phyloP scores from a whole-genome alignment of 805 yeast species.

The Kodamaea jinghongensis region DNA sequence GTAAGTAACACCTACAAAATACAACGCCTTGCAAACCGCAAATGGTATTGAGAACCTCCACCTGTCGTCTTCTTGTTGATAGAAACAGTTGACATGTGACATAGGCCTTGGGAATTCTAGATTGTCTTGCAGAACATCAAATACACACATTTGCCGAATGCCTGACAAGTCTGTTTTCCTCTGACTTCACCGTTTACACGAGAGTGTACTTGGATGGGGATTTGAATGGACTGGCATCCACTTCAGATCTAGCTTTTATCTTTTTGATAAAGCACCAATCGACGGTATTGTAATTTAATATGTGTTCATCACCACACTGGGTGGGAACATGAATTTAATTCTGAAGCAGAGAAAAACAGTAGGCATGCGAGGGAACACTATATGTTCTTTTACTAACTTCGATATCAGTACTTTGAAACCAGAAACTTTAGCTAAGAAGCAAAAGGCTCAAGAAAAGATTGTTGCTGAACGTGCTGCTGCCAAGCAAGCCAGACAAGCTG shows the following conservation, averaged over 20 bases:
- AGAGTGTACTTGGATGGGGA: conserved; percentile 20
- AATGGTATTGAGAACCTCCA: conserved; percentile 1
- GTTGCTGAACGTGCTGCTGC: conserved; percentile 78
- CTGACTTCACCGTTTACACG: conserved; percentile 26
- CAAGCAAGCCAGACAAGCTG: conserved; percentile 73
- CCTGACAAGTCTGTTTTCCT: conserved; percentile 45
- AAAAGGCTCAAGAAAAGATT: conserved; percentile 74
- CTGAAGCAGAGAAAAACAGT: not conserved
- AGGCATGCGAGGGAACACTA: too few species aligned
- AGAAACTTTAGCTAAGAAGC: conserved; percentile 83
- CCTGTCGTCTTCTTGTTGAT: conserved; percentile 3
- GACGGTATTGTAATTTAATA: conserved; percentile 6
- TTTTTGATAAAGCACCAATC: conserved; percentile 20
- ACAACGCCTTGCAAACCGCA: conserved; percentile 1
- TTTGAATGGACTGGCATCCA: conserved; percentile 42
- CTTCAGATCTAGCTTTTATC: conserved; percentile 25
- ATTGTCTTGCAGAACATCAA: conserved; percentile 40
- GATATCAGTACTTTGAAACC: conserved; percentile 55
- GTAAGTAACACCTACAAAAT: conserved; percentile 5
- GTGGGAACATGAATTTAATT: not conserved
- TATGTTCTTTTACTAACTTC: conserved; percentile 19
- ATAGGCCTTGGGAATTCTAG: conserved; percentile 36
- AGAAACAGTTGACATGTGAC: conserved; percentile 2
- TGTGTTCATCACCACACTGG: too few species aligned
- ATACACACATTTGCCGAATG: conserved; percentile 32